A percentile compares a stretch with the other conserved stretches of the same genome.
Evolutionary conservation across 2,329 filamentous ascomycete genomes (phyloP).

Genomic region (Claviceps sorghi): DNA sequence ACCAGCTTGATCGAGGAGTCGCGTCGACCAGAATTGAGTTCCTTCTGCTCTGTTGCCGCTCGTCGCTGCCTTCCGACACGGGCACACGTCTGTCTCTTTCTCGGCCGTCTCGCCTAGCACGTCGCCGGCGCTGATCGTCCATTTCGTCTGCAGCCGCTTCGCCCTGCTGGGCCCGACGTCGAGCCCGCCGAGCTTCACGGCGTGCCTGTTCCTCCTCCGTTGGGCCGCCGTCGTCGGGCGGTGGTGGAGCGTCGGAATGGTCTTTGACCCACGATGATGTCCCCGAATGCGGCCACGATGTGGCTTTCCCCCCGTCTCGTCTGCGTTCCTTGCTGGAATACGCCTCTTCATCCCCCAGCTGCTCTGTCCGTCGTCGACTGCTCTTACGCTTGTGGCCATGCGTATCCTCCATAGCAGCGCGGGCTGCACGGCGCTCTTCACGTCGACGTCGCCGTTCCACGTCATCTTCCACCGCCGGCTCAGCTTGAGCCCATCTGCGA

Average conservation of each 20-base stretch:
- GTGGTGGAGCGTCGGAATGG: slow-evolving; percentile 45
- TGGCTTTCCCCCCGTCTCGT: slow-evolving; percentile 23
- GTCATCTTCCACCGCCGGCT: slow-evolving; percentile 28
- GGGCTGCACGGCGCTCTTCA: slow-evolving; percentile 34
- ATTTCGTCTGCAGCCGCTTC: slow-evolving; percentile 27
- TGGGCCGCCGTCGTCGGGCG: slow-evolving; percentile 28
- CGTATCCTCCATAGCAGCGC: slow-evolving; percentile 26
- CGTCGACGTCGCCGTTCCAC: slow-evolving; percentile 39
- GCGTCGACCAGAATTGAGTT: slow-evolving; percentile 28
- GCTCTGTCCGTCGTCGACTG: slow-evolving; percentile 27
- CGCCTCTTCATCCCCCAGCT: slow-evolving; percentile 29
- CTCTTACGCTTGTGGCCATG: slow-evolving; percentile 18
- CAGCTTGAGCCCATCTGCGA: slow-evolving; percentile 30
- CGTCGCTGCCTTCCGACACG: slow-evolving; percentile 29
- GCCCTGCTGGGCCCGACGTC: slow-evolving; percentile 28
- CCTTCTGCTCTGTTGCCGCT: slow-evolving; percentile 27
- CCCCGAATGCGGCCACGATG: slow-evolving; percentile 46
- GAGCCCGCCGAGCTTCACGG: slow-evolving; percentile 32
- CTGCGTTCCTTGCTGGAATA: slow-evolving; percentile 25
- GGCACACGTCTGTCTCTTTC: slow-evolving; percentile 17
- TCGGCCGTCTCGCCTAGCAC: slow-evolving; percentile 29
- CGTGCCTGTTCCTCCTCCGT: slow-evolving; percentile 34
- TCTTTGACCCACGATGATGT: slow-evolving; percentile 55
- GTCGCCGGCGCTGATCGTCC: slow-evolving; percentile 29
- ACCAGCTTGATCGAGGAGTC: slow-evolving; percentile 42